phyloP scores from a whole-genome alignment of 2,329 filamentous ascomycete species.

The Fusarium torulosum region DNA sequence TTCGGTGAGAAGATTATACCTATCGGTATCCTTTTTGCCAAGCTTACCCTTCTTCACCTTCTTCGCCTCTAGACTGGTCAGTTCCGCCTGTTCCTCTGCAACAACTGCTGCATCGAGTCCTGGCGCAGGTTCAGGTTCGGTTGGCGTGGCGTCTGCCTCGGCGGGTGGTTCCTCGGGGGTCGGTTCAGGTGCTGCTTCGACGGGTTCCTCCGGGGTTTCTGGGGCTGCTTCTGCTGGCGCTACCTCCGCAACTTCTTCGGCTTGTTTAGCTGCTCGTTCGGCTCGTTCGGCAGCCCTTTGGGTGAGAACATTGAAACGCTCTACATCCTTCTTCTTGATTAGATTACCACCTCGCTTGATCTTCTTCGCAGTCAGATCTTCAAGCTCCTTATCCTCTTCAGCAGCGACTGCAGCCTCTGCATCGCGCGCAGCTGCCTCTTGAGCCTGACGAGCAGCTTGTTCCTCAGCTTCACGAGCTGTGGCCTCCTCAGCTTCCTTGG shows the following conservation, averaged over 20 bases:
- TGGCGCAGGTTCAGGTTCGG: conserved; percentile 10
- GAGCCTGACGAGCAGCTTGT: conserved; percentile 27
- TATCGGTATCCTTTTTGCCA: conserved; percentile 40
- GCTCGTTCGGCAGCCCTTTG: conserved; percentile 15
- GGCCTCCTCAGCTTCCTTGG: conserved; percentile 46
- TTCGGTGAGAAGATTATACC: conserved; percentile 36
- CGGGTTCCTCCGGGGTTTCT: conserved; percentile 33
- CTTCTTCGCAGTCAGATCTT: conserved; percentile 40
- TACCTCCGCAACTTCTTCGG: conserved; percentile 38
- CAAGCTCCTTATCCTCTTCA: conserved; percentile 47
- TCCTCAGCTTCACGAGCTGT: conserved; percentile 39
- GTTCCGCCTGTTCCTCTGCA: conserved; percentile 41
- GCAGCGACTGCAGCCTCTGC: conserved; percentile 48
- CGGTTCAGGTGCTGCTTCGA: conserved; percentile 30
- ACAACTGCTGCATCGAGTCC: conserved; percentile 37
- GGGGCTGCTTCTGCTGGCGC: conserved; percentile 20
- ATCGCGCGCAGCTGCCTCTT: conserved; percentile 41
- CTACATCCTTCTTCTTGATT: conserved; percentile 41
- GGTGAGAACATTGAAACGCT: conserved; percentile 38
- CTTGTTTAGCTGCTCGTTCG: conserved; percentile 47
- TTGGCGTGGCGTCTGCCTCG: conserved; percentile 22
- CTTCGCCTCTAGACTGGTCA: conserved; percentile 39
- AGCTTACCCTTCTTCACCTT: conserved; percentile 43
- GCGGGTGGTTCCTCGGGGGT: conserved; percentile 6
- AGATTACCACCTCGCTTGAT: conserved; percentile 44